Evolutionary conservation across 164 flowering plant genomes (phyloP).

Genomic region (Malania oleifera): DNA sequence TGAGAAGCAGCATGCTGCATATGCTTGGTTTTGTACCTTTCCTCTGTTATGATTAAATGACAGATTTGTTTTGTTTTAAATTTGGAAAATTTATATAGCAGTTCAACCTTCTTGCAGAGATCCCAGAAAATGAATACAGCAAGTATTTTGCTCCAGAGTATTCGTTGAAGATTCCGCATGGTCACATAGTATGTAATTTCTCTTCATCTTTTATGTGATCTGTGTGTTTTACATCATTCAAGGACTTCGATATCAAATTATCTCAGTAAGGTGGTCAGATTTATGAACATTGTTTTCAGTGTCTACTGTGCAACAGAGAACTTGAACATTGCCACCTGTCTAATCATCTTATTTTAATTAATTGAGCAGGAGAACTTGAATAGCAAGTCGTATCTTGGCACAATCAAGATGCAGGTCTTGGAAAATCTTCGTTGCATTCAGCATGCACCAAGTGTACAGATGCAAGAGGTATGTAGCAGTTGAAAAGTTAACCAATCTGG

Average conservation of each 20-base stretch:
- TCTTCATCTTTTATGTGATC: neutral
- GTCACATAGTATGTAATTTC: conserved; percentile 58
- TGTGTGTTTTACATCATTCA: neutral
- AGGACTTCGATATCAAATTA: neutral
- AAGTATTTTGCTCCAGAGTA: conserved; percentile 86
- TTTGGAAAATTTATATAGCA: neutral
- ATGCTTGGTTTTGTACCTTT: neutral
- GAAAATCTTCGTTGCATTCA: conserved; percentile 90
- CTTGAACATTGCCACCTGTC: neutral
- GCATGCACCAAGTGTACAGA: conserved; percentile 94
- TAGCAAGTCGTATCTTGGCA: conserved; percentile 84
- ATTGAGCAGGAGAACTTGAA: conserved; percentile 80
- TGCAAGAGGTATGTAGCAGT: conserved; percentile 83
- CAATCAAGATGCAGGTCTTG: conserved; percentile 85
- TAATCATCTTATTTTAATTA: conserved; percentile 4
- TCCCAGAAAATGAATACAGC: conserved; percentile 88
- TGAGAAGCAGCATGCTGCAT: neutral
- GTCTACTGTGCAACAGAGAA: neutral
- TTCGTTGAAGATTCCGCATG: conserved; percentile 68
- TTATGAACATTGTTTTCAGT: neutral
- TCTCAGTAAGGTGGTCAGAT: too few species aligned
- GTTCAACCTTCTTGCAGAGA: conserved; percentile 57
- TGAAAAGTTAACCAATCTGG: neutral
- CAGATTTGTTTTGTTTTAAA: neutral
- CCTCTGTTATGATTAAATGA: neutral